These are phyloP conservation scores for Mayamaea pseudoterrestris DNA, from an alignment of 108 stramenopile genomes.

Conservation along the genomic window DNA sequence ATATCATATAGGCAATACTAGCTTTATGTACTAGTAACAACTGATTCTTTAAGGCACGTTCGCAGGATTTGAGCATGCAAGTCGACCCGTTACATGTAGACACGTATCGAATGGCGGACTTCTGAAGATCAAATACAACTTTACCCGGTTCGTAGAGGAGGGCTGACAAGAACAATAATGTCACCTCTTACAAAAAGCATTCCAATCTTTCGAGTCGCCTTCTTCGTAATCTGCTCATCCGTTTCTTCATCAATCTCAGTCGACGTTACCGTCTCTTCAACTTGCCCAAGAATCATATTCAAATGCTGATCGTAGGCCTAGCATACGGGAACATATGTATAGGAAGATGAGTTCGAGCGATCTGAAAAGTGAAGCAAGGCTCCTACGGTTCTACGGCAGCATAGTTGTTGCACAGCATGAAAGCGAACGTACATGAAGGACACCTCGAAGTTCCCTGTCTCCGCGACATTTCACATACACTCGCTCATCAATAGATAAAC, in stretches of 20 bases:
- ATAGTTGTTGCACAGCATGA: not conserved
- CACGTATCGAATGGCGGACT: too few relatives aligned
- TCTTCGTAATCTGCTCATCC: slow-evolving; percentile 92
- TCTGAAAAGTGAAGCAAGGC: not conserved
- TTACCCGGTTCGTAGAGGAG: slow-evolving; percentile 64
- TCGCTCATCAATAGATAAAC: slow-evolving; percentile 94
- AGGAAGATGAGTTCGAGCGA: not conserved
- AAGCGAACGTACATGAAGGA: slow-evolving; percentile 78
- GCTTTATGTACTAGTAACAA: too few relatives aligned
- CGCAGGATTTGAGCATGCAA: too few relatives aligned
- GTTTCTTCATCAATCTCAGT: slow-evolving; percentile 94
- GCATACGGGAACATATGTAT: not conserved
- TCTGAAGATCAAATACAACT: too few relatives aligned
- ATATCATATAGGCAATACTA: too few relatives aligned
- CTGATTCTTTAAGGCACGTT: too few relatives aligned
- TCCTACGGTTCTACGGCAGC: too few relatives aligned
- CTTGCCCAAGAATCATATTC: slow-evolving; percentile 98
- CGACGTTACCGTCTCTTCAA: slow-evolving; percentile 94
- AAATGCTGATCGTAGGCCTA: slow-evolving; percentile 98
- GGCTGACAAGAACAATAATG: slow-evolving; percentile 86
- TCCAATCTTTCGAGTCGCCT: slow-evolving; percentile 86
- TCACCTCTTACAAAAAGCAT: slow-evolving; percentile 99
- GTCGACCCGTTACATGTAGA: too few relatives aligned
- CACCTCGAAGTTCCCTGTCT: slow-evolving; percentile 92
- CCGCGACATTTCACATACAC: slow-evolving; percentile 98